Evolutionary conservation across 2,329 filamentous ascomycete species (phyloP).

Genomic region (Penicillium sp.): DNA sequence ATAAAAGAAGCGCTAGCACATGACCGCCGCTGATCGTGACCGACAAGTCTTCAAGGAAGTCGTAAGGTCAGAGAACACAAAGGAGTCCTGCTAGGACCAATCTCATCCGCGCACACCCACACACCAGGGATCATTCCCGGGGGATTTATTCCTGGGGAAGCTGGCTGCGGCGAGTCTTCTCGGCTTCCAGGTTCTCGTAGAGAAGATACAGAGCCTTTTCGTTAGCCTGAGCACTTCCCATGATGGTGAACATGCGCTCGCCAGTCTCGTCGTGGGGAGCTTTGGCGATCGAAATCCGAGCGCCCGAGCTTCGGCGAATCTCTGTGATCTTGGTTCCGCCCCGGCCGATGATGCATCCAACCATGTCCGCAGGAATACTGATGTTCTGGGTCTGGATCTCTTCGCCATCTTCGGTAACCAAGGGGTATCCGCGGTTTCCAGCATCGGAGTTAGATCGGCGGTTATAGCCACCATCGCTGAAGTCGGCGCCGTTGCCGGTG

Average conservation of each 20-base stretch:
- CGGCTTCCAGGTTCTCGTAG: conserved; percentile 96
- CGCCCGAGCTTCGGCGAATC: conserved; percentile 91
- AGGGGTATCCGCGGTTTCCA: conserved; percentile 68
- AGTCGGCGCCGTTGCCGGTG: conserved; percentile 94
- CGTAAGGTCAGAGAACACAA: conserved; percentile 21
- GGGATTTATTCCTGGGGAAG: conserved; percentile 49
- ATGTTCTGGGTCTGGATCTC: conserved; percentile 99
- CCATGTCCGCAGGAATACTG: conserved; percentile 98
- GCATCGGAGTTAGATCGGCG: conserved; percentile 78
- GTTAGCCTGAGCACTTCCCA: conserved; percentile 85
- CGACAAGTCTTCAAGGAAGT: conserved; percentile 23
- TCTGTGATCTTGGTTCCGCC: conserved; percentile 96
- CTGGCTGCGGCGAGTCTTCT: conserved; percentile 96
- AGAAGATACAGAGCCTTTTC: conserved; percentile 91
- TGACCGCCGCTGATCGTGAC: conserved; percentile 26
- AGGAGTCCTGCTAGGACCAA: conserved; percentile 14
- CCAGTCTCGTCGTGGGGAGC: conserved; percentile 93
- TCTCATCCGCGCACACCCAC: conserved; percentile 14
- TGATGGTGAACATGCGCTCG: conserved; percentile 99
- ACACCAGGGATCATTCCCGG: conserved; percentile 5
- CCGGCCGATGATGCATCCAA: conserved; percentile 96
- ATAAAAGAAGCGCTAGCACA: conserved; percentile 21
- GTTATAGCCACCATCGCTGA: conserved; percentile 73
- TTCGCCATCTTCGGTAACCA: conserved; percentile 90
- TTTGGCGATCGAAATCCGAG: conserved; percentile 95